These are phyloP conservation scores for Hypomontagnella submonticulosa DNA, from an alignment of 495 filamentous ascomycete genomes.

Conservation along the genomic window DNA sequence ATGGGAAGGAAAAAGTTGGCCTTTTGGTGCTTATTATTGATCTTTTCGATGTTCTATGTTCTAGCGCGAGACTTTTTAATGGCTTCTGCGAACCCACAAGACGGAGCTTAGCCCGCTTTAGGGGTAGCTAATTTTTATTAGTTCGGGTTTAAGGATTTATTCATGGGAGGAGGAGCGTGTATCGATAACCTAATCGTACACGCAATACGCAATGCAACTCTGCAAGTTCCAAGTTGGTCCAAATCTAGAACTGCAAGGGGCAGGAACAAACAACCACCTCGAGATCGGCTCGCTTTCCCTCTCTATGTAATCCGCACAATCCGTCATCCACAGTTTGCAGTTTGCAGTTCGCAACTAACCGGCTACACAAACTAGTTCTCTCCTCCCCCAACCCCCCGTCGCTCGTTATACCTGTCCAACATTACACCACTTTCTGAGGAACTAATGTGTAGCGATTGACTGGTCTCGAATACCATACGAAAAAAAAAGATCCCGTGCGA, in stretches of 20 bases:
- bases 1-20: no score
- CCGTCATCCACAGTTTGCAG: no score
- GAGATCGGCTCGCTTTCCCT: not conserved
- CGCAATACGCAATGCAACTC: constrained; percentile 41
- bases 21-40: no score
- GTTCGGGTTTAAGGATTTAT: constrained; percentile 7
- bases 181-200: constrained; percentile 40
- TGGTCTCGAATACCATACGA: not conserved
- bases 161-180: constrained; percentile 10
- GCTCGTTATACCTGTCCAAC: constrained; percentile 35
- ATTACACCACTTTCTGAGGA: constrained; percentile 16
- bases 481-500: constrained; percentile 34
- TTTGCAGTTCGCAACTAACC: no score
- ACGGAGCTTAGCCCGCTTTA: no score
- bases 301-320: not conserved
- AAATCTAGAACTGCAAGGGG: constrained; percentile 24
- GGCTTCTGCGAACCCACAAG: no score
- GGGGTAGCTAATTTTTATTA: constrained; percentile 4
- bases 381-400: constrained; percentile 11
- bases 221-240: constrained; percentile 19
- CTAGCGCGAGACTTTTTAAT: no score
- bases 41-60: no score
- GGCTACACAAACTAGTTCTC: no score
- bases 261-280: constrained; percentile 33
- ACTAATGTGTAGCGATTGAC: constrained; percentile 1